These are phyloP conservation scores for Eutrema yunnanense DNA, from an alignment of 345 rosid species.

Conservation along the genomic window DNA sequence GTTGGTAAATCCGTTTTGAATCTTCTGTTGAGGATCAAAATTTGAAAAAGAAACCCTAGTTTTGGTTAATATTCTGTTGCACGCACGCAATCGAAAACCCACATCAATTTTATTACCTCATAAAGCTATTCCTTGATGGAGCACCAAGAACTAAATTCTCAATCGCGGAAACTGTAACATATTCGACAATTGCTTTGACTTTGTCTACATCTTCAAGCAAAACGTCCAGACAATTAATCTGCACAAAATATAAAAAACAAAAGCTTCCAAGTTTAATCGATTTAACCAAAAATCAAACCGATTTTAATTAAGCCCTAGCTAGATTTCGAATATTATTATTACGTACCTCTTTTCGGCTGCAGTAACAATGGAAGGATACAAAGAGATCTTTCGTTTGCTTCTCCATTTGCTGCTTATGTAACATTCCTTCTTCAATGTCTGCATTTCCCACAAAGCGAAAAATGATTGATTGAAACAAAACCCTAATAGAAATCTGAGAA, in stretches of 20 bases:
- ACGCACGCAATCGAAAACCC: not conserved
- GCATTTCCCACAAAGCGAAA: not conserved
- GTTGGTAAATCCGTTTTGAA: constrained; percentile 64
- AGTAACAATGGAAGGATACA: constrained; percentile 71
- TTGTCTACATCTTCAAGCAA: constrained; percentile 61
- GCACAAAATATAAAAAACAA: not conserved
- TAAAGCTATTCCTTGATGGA: constrained; percentile 56
- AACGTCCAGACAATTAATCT: constrained; percentile 62
- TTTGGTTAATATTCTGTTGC: constrained; percentile 9
- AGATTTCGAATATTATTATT: not conserved
- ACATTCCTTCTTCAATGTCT: constrained; percentile 26
- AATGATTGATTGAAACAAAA: not conserved
- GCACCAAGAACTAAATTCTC: constrained; percentile 79
- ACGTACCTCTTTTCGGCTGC: constrained; percentile 73
- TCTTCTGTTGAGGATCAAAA: constrained; percentile 36
- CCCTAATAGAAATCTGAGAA: not conserved
- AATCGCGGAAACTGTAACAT: constrained; percentile 58
- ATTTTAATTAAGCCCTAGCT: not conserved
- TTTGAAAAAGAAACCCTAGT: not conserved
- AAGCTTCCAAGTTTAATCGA: not conserved
- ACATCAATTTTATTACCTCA: constrained; percentile 40
- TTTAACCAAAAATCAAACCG: not conserved
- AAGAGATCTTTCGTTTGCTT: constrained; percentile 66
- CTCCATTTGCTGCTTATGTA: constrained; percentile 37
- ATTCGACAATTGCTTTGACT: constrained; percentile 70